Conservation (phyloP, 208 protist genomes). For the Acanthamoeba royreba region DNA sequence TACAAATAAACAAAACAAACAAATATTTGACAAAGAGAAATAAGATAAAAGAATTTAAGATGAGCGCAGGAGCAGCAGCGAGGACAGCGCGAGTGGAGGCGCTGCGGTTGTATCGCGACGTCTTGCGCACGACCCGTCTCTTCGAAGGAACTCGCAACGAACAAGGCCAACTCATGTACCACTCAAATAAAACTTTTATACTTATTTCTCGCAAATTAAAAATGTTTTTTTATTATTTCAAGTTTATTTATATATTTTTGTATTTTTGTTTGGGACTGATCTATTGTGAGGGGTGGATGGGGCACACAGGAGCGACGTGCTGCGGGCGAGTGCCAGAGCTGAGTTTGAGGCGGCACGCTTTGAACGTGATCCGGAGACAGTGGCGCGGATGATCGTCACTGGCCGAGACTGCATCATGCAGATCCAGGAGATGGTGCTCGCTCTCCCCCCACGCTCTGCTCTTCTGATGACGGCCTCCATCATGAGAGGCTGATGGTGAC, state of each 20-base stretch:
- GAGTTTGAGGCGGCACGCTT: not conserved
- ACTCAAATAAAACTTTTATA: too few relatives aligned
- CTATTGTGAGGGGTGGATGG: not conserved
- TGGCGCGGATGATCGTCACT: conserved; percentile 6
- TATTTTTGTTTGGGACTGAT: not conserved
- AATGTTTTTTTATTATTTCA: too few relatives aligned
- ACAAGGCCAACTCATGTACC: conserved; percentile 10
- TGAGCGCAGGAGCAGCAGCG: not conserved
- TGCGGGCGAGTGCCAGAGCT: not conserved
- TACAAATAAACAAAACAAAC: too few relatives aligned
- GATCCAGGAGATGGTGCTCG: not conserved
- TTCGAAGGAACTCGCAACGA: not conserved
- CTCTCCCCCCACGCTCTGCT: not conserved
- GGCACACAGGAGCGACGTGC: not conserved
- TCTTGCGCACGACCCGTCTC: not conserved
- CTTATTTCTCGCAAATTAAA: too few relatives aligned
- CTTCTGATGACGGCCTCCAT: not conserved
- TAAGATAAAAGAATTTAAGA: not conserved
- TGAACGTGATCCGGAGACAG: not conserved
- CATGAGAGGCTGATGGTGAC: too few relatives aligned
- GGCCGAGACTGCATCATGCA: conserved; percentile 22
- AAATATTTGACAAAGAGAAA: not conserved
- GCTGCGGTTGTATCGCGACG: conserved; percentile 14
- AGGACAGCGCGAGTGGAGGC: not conserved
- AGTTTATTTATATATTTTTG: too few relatives aligned